Base-by-base conservation (phyloP, 768 basidiomycete genomes). In the Suillus americanus region DNA sequence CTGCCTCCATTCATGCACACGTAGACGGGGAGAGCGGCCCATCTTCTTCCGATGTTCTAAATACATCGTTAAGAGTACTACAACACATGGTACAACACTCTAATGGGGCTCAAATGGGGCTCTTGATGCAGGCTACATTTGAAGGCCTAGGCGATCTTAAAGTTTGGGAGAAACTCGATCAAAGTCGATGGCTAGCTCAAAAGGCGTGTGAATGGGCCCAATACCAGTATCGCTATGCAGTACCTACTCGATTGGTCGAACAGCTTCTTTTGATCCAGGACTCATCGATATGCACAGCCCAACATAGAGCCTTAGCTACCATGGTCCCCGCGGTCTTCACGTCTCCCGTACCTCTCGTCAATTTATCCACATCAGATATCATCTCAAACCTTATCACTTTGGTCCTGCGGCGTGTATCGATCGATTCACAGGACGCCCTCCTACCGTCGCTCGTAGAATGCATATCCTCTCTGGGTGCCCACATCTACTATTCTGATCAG, bases 401-500 rank as follows among this genome's bases (percentile, higher is more conserved):
- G 48, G 81, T 96, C 64, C 78, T 95, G 45, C 90, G 92, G 48
- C 83, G 91, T 53, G 81, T 88, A 33, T 80, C 85, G 1, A 78
- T 88, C 38, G 83, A 89, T 64, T 79, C 84, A 1, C 78, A 85
- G 13, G 94, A 96, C 69, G 65, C 81, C 8, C 79, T 94, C 12
- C 78, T 98, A 13, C 82, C 87, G 0, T 75, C 83, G 9, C 74
- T 95, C 60, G 89, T 95, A 9, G 82, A 87, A 62, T 90, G 91
- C 71, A 89, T 96, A 50, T 82, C 90, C 3, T 92, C 95, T 0
- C 81, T 98, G 13, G 94, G 94, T 41, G 88, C 90, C 13, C 95
- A 97, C 71, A 88, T 97, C 62, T 96, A 97, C 79, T 98, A 98
- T 72, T 91, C 94, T 45, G 96, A 97, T 75, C 96, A 98, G 77